Conservation (phyloP, 1,284 basidiomycete genomes). For the Rhodotorula sp. region DNA sequence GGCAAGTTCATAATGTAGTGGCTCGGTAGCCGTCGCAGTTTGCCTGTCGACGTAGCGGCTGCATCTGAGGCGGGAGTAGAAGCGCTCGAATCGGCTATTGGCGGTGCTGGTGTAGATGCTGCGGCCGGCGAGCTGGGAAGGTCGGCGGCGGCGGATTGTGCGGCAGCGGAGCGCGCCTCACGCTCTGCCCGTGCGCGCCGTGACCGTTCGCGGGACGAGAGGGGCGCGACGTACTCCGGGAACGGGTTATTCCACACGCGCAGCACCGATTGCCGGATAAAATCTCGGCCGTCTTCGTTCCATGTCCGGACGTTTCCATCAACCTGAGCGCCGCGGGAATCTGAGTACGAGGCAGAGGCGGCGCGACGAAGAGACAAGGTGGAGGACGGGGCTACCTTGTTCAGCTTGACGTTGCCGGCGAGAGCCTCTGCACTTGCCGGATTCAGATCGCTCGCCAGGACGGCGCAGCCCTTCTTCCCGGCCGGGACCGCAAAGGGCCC, state of each 20-base stretch:
- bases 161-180: background rate
- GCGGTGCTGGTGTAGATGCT: background rate
- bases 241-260: constrained; percentile 66
- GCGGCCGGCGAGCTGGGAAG: background rate
- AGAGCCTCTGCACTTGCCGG: constrained; percentile 80
- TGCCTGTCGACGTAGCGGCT: background rate
- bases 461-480: constrained; percentile 70
- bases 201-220: constrained; percentile 55
- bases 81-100: background rate
- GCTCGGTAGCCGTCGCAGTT: constrained; percentile 57
- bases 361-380: background rate
- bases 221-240: constrained; percentile 51
- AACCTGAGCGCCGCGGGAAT: constrained; percentile 57
- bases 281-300: constrained; percentile 79
- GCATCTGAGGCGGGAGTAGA: constrained; percentile 3
- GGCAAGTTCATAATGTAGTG: constrained; percentile 99
- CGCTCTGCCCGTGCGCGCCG: constrained; percentile 36
- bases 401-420: constrained; percentile 66
- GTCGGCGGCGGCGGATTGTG: constrained; percentile 4
- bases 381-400: constrained; percentile 59
- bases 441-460: constrained; percentile 93
- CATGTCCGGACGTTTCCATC: constrained; percentile 63
- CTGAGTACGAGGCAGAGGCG: background rate
- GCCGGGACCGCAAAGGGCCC: constrained; percentile 95
- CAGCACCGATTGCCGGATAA: constrained; percentile 64